A percentile compares a stretch with the other conserved stretches of the same genome.
Conservation (phyloP, 129 eudicot genomes). For the Pulicaria dysenterica region DNA sequence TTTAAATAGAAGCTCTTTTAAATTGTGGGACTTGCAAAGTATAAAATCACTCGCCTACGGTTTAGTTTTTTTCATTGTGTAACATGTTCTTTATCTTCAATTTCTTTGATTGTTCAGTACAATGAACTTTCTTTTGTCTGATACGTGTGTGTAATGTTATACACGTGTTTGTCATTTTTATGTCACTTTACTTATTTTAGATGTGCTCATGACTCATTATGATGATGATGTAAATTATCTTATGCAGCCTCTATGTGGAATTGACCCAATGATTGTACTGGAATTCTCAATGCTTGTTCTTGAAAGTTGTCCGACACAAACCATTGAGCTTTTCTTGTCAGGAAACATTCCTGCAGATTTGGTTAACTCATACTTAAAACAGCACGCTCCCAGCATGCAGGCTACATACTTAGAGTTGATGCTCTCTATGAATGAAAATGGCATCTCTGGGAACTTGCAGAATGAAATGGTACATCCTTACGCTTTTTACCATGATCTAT, state of each 20-base stretch:
- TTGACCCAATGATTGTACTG: conserved; percentile 94
- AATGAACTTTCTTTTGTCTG: background rate
- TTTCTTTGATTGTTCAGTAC: background rate
- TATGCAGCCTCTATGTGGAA: conserved; percentile 94
- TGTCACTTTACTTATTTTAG: background rate
- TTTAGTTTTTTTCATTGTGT: background rate
- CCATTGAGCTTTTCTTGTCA: conserved; percentile 88
- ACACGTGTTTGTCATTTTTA: background rate
- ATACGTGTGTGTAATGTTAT: too few relatives aligned
- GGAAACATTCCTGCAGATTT: conserved; percentile 93
- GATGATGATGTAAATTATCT: conserved; percentile 12
- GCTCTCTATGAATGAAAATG: conserved; percentile 90
- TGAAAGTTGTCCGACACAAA: conserved; percentile 88
- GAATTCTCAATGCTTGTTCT: conserved; percentile 97
- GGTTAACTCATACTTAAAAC: conserved; percentile 89
- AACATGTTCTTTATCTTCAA: background rate
- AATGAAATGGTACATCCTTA: conserved; percentile 80
- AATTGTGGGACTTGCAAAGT: background rate
- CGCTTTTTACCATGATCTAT: conserved; percentile 7
- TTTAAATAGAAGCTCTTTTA: background rate
- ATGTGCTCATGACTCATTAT: background rate
- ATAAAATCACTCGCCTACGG: background rate
- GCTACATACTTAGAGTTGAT: conserved; percentile 88
- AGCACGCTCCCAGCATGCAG: conserved; percentile 97
- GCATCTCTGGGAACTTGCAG: conserved; percentile 92